Percentiles rank a stretch among this genome's conserved stretches.
Evolutionary conservation across 257 asterid genomes (phyloP).

Genomic region (Nyctanthes arbortristis): DNA sequence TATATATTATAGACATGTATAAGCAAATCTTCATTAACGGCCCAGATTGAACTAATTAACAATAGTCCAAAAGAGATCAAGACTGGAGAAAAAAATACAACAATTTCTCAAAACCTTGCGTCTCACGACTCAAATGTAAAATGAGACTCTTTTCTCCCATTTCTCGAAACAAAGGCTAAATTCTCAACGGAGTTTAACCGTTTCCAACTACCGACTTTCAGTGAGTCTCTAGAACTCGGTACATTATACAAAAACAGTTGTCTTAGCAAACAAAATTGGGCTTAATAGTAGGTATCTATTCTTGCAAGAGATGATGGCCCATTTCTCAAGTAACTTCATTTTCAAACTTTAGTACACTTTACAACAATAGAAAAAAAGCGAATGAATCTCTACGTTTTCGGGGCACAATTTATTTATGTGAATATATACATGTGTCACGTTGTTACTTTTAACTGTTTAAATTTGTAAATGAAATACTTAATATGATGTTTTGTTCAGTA

Average conservation of each 20-base stretch:
- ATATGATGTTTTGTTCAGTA: too few species aligned
- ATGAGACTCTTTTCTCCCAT: background rate
- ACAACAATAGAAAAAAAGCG: too few species aligned
- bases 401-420: too few species aligned
- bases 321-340: background rate
- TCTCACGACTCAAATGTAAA: background rate
- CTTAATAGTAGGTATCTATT: background rate
- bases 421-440: too few species aligned
- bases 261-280: background rate
- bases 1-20: too few species aligned
- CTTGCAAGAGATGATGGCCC: background rate
- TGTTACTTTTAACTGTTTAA: too few species aligned
- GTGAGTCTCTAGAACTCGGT: background rate
- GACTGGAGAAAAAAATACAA: too few species aligned
- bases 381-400: too few species aligned
- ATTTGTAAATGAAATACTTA: too few species aligned
- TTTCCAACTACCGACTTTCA: conserved; percentile 3
- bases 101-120: background rate
- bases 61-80: too few species aligned
- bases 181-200: conserved; percentile 11
- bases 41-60: too few species aligned
- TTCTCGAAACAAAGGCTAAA: background rate
- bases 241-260: background rate
- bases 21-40: too few species aligned
- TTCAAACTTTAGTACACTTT: background rate